These are phyloP conservation scores for Phytopythium aichiense DNA, from an alignment of 352 stramenopile genomes.

Conservation along the genomic window DNA sequence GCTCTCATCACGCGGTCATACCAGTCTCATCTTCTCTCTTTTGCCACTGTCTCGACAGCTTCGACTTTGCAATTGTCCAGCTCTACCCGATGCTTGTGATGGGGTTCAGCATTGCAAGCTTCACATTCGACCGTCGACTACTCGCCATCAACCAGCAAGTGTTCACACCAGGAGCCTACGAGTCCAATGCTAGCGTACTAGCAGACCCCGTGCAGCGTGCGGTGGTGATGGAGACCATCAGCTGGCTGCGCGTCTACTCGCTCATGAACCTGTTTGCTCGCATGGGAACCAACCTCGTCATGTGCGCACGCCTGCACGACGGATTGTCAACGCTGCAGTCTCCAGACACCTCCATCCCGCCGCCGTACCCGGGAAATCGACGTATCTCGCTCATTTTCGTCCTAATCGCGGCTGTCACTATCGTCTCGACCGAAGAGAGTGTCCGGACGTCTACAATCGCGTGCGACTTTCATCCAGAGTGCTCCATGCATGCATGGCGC, in stretches of 20 bases:
- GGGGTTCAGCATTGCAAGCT: constrained; percentile 15
- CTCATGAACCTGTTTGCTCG: constrained; percentile 18
- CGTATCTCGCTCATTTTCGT: constrained; percentile 9
- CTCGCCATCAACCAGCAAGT: constrained; percentile 18
- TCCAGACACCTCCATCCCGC: neutral
- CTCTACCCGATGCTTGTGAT: constrained; percentile 26
- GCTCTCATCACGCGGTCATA: too few relatives aligned
- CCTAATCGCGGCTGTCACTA: constrained; percentile 3
- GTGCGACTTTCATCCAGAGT: constrained; percentile 20
- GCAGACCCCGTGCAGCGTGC: constrained; percentile 18
- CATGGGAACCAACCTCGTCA: constrained; percentile 16
- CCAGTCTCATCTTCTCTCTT: too few relatives aligned
- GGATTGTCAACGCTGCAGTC: neutral
- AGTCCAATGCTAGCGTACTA: constrained; percentile 17
- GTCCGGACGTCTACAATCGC: constrained; percentile 11
- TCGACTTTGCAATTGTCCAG: constrained; percentile 6
- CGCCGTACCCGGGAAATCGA: constrained; percentile 10
- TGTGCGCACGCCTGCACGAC: constrained; percentile 11
- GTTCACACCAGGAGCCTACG: constrained; percentile 19
- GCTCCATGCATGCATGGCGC: constrained; percentile 18
- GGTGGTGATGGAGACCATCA: constrained; percentile 16
- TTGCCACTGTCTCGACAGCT: neutral
- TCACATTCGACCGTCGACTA: constrained; percentile 18
- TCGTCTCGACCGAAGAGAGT: constrained; percentile 16
- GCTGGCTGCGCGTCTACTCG: constrained; percentile 21